A percentile compares a stretch with the other conserved stretches of the same genome.
These are phyloP conservation scores for Ceratocystis huliohia DNA, from an alignment of 2,329 filamentous ascomycete species.

Conservation along the genomic window DNA sequence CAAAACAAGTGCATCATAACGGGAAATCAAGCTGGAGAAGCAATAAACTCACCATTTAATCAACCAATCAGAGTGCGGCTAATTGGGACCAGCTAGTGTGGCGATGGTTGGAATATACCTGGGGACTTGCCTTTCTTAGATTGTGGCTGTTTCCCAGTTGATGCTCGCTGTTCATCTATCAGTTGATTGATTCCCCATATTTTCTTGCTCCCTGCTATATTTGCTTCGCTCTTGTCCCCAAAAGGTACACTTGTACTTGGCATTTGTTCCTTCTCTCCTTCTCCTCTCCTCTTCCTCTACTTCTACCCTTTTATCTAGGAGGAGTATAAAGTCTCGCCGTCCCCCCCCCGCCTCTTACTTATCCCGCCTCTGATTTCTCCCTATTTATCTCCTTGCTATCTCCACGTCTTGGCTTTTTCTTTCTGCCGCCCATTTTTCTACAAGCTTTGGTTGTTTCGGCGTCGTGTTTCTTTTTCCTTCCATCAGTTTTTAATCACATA, in stretches of 20 bases:
- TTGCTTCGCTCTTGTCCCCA: conserved; percentile 6
- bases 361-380: not conserved
- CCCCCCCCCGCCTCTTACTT: not conserved
- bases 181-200: conserved; percentile 4
- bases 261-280: not conserved
- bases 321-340: conserved; percentile 3
- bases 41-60: not conserved
- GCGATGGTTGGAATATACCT: not conserved
- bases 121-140: not conserved
- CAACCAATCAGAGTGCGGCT: not conserved
- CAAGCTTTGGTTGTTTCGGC: conserved; percentile 3
- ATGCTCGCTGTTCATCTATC: not conserved
- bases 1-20: not conserved
- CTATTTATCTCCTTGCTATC: not conserved
- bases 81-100: not conserved
- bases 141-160: not conserved
- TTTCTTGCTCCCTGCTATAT: conserved; percentile 7
- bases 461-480: not conserved
- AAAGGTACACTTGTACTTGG: not conserved
- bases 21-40: not conserved
- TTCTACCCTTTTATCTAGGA: conserved; percentile 1
- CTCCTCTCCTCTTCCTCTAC: not conserved
- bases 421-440: conserved; percentile 12
- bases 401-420: conserved; percentile 1
- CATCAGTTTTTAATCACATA: conserved; percentile 3